Evolutionary conservation across 2,329 filamentous ascomycete genomes (phyloP).

Genomic region (Clonostachys rosea): DNA sequence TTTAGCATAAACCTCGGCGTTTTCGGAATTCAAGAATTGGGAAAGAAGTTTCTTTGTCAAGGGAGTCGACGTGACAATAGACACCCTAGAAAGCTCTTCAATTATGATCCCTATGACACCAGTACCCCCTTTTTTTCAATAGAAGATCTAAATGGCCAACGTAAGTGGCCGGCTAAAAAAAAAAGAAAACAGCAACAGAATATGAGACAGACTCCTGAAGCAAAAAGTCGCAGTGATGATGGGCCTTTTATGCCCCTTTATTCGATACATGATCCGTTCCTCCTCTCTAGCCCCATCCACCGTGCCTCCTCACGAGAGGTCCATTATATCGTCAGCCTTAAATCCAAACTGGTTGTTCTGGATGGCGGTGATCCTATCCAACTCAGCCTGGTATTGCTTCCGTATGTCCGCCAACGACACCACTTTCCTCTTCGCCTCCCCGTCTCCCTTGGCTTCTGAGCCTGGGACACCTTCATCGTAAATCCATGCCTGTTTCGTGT

Average conservation of each 20-base stretch:
- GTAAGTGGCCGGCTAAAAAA: neutral
- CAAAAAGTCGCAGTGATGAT: neutral
- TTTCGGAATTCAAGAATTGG: constrained; percentile 10
- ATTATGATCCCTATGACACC: neutral
- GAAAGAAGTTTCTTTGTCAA: neutral
- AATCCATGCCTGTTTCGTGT: constrained; percentile 77
- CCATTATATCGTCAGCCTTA: constrained; percentile 48
- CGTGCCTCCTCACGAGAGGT: constrained; percentile 31
- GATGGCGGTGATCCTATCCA: constrained; percentile 84
- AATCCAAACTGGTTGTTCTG: constrained; percentile 88
- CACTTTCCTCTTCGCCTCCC: constrained; percentile 59
- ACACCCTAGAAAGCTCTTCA: neutral
- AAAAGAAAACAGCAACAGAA: neutral
- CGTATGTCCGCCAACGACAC: constrained; percentile 83
- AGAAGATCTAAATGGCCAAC: neutral
- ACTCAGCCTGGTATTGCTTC: constrained; percentile 82
- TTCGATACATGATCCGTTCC: constrained; percentile 3
- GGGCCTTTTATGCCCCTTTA: neutral
- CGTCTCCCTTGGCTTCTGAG: neutral
- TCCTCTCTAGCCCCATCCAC: neutral
- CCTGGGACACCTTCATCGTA: constrained; percentile 30
- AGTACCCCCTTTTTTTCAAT: neutral
- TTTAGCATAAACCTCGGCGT: constrained; percentile 35
- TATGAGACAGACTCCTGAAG: constrained; percentile 1
- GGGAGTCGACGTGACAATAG: neutral